Conservation (phyloP, 148 eudicot genomes). For the Arctostaphylos glauca region DNA sequence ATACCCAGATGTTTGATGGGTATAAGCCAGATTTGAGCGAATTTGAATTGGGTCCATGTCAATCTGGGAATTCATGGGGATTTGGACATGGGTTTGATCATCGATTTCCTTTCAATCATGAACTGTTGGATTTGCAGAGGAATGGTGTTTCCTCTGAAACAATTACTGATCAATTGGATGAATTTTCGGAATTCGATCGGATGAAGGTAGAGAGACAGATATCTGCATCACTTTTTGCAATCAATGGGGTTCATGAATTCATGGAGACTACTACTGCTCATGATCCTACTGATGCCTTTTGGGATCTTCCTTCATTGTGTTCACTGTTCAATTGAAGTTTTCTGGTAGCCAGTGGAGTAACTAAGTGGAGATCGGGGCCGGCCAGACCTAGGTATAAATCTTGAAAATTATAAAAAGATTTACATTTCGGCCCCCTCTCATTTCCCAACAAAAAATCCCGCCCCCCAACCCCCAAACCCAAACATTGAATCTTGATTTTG, state of each 20-base stretch:
- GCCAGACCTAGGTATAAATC: no score
- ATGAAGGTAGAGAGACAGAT: slow-evolving; percentile 68
- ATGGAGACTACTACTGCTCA: slow-evolving; percentile 46
- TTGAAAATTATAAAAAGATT: no score
- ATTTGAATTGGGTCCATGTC: slow-evolving; percentile 26
- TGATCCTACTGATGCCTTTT: slow-evolving; percentile 57
- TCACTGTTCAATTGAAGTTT: slow-evolving; percentile 29
- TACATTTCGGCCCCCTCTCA: no score
- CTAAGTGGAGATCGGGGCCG: no score
- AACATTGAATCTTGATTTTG: no score
- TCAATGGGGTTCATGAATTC: slow-evolving; percentile 53
- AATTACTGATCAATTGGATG: slow-evolving; percentile 14
- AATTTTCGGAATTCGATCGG: slow-evolving; percentile 46
- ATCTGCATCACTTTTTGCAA: slow-evolving; percentile 42
- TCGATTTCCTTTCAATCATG: slow-evolving; percentile 21
- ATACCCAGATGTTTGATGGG: slow-evolving; percentile 41
- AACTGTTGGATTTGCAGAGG: not conserved
- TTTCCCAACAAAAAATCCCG: no score
- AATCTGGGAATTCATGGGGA: slow-evolving; percentile 32
- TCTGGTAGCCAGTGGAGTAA: not conserved
- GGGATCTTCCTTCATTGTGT: slow-evolving; percentile 75
- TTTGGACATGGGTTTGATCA: slow-evolving; percentile 26
- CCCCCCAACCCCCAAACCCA: no score
- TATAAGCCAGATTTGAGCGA: slow-evolving; percentile 59
- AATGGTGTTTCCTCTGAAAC: not conserved